phyloP scores from a whole-genome alignment of 2,329 filamentous ascomycete species.

The Didymella segeticola region DNA sequence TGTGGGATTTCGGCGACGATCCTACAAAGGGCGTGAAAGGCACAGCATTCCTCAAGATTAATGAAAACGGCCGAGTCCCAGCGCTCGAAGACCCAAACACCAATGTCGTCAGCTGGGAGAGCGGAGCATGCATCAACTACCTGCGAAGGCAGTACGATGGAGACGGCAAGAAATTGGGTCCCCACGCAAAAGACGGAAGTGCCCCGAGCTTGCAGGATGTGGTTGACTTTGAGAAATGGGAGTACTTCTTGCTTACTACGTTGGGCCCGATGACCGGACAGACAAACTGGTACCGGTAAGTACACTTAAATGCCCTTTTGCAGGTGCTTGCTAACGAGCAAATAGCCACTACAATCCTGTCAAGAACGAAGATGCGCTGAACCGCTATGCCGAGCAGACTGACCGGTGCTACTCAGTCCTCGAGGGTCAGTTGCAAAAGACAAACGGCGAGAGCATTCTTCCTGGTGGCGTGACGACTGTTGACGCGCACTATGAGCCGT shows the following conservation, averaged over 20 bases:
- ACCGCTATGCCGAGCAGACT: conserved; percentile 15
- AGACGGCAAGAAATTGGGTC: conserved; percentile 5
- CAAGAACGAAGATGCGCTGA: conserved; percentile 15
- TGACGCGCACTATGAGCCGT: conserved; percentile 15
- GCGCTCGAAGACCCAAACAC: conserved; percentile 56
- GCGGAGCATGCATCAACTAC: conserved; percentile 15
- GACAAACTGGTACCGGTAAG: conserved; percentile 12
- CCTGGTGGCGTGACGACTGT: conserved; percentile 10
- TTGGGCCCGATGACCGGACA: conserved; percentile 16
- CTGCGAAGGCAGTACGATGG: conserved; percentile 5
- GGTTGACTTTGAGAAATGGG: conserved; percentile 16
- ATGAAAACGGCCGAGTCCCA: conserved; percentile 53
- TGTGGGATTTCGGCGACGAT: conserved; percentile 51
- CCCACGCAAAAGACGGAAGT: neutral
- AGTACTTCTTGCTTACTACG: conserved; percentile 14
- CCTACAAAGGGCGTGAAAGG: conserved; percentile 22
- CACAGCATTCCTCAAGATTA: conserved; percentile 44
- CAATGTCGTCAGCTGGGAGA: conserved; percentile 23
- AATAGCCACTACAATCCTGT: conserved; percentile 8
- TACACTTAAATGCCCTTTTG: too few relatives aligned
- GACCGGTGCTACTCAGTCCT: conserved; percentile 11
- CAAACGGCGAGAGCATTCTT: conserved; percentile 7
- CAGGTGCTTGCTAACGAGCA: neutral
- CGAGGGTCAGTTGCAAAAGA: conserved; percentile 15
- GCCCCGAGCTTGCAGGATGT: conserved; percentile 1